Evolutionary conservation across 2,329 filamentous ascomycete species (phyloP).

Genomic region (Macroventuria anomochaeta): DNA sequence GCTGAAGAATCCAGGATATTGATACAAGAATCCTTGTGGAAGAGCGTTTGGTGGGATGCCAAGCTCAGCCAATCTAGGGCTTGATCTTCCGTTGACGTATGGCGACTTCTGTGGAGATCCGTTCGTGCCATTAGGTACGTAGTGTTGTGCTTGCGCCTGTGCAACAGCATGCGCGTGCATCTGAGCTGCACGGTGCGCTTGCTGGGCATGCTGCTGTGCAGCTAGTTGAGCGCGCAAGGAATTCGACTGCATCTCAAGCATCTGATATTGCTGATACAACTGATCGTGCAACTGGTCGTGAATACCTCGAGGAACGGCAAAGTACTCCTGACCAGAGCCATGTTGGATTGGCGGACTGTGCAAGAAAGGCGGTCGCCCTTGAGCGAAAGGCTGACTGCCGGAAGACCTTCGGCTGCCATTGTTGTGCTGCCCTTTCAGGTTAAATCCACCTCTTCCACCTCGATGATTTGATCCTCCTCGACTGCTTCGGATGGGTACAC

Average conservation of each 20-base stretch:
- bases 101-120: constrained; percentile 52
- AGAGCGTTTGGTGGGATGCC: constrained; percentile 38
- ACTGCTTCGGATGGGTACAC: constrained; percentile 57
- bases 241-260: constrained; percentile 53
- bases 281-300: constrained; percentile 57
- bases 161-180: constrained; percentile 48
- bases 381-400: constrained; percentile 59
- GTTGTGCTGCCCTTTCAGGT: constrained; percentile 55
- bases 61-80: constrained; percentile 41
- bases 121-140: constrained; percentile 43
- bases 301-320: constrained; percentile 48
- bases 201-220: constrained; percentile 47
- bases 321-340: constrained; percentile 52
- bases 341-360: constrained; percentile 52
- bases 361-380: constrained; percentile 48
- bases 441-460: constrained; percentile 55
- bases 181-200: constrained; percentile 49
- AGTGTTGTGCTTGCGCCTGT: constrained; percentile 45
- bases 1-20: constrained; percentile 54
- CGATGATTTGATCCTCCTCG: constrained; percentile 55
- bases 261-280: constrained; percentile 57
- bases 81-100: constrained; percentile 41
- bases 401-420: constrained; percentile 60
- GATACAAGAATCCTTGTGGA: constrained; percentile 54
- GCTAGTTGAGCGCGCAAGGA: constrained; percentile 45